Percentiles rank a stretch among this genome's conserved stretches.
Conservation (phyloP, 129 eudicot genomes). For the Helichrysum umbraculigerum region DNA sequence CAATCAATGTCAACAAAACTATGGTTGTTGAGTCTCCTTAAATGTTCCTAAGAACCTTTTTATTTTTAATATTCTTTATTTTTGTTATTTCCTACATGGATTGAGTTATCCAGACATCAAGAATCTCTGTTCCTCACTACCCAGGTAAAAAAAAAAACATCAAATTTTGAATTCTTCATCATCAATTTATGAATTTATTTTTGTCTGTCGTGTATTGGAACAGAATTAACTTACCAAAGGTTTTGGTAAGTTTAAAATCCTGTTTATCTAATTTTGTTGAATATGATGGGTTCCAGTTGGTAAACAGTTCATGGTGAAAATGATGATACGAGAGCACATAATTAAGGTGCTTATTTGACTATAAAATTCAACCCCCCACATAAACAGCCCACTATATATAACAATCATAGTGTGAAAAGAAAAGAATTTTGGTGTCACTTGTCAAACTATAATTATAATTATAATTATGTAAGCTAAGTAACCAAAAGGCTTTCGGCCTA, state of each 20-base stretch:
- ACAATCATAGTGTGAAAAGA: slow-evolving; percentile 37
- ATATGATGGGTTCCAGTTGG: neutral
- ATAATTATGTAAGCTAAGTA: slow-evolving; percentile 1
- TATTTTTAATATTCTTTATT: neutral
- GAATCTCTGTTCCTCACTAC: slow-evolving; percentile 30
- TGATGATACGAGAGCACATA: slow-evolving; percentile 7
- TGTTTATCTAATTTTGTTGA: slow-evolving; percentile 12
- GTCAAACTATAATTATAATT: slow-evolving; percentile 17
- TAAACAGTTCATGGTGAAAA: slow-evolving; percentile 23
- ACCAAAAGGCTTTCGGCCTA: neutral
- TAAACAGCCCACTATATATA: neutral
- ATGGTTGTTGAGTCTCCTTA: slow-evolving; percentile 17
- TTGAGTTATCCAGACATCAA: slow-evolving; percentile 26
- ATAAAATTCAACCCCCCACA: neutral
- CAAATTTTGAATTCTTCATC: slow-evolving; percentile 15
- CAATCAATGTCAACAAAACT: slow-evolving; percentile 25
- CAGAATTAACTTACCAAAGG: too few species aligned
- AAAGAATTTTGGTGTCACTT: slow-evolving; percentile 13
- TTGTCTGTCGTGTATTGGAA: too few species aligned
- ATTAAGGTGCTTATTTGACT: slow-evolving; percentile 16
- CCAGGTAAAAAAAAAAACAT: slow-evolving; percentile 32
- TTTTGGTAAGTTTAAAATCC: slow-evolving; percentile 1
- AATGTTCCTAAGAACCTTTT: slow-evolving; percentile 20
- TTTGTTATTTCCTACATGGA: slow-evolving; percentile 17
- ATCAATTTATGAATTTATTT: neutral